Base-by-base conservation (phyloP, 495 filamentous ascomycete species). In the Lentithecium fluviatile region DNA sequence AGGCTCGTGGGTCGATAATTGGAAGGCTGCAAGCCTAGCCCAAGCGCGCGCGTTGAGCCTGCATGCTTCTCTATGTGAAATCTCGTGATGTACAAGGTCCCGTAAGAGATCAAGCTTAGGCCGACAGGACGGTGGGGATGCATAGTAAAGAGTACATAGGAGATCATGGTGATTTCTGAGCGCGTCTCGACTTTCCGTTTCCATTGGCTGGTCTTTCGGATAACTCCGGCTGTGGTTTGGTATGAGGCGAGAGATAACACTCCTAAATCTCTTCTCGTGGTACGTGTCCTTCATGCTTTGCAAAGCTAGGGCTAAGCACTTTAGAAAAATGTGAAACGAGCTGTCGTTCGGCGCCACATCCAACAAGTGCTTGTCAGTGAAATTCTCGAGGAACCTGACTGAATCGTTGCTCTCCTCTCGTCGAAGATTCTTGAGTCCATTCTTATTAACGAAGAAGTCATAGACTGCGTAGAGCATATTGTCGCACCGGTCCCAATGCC, bases 261-360 rank as follows among this genome's bases (percentile, higher is more conserved):
- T 89, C 20, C 82, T 80, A 55, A 95, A 83, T 67, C 87, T 89
- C 60, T 88, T 96, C 38, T 78, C 77, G 23, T 85, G 75, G 67
- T 86, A 84, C 2, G 77, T 60, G 38, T 78, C 69, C 19, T 74
- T 74, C 56, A 95, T 74, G 12, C 82, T 80, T 29, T 80, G 80
- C 29, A 97, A 78, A 10, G 85, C 85, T 60, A 84, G 72, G 15
- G 82, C 91, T 43, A 96, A 74, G 20, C 90, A 83, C 69, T 98
- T 98, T 43, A 97, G 78, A 55, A 96, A 84, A n/a, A 96, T 86
- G 70, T 95, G 88, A 64, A 98, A 98, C 59, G 90, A 89, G n/a
- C 83, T 81, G 66, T 98, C 94, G 25, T 85, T 84, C 5, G 82
- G 73, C 46, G 81, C 77, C 32, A 88, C 72, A 12, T 79, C 76